Evolutionary conservation across 805 yeast species (phyloP), one percentile per base, ranked within the genome.

Genomic region (Myxozyma vanderwaltii): DNA sequence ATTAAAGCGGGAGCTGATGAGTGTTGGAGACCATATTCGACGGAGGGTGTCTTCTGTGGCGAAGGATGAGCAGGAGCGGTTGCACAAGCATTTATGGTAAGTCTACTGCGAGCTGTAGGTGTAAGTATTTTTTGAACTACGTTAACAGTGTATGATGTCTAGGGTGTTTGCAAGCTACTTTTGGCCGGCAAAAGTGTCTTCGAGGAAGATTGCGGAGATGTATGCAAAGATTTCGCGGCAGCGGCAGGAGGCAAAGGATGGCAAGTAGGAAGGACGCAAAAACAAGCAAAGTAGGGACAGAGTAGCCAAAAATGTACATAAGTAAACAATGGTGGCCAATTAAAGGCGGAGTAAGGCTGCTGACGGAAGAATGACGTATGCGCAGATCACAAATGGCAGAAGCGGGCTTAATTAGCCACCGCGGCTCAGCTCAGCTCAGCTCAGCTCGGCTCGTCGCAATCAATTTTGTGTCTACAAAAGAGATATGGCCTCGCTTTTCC

Each of bases 161-260:
- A 58, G 62, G 66, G 82, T 88, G 31, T 89, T 86, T 71, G 89
- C 94, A 3, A 80, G 91, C 21, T 80, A 82, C 54, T 90, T 84
- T 75, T 90, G 97, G 97, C 97, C 97, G 1, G 88, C 84, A 2
- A 81, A 82, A 62, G 96, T 87, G 43, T 69, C 77, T 13, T 86
- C 92, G 61, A 73, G 77, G 39, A 86, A 86, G 74, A 82, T 90
- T 63, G 79, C 80, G 69, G 85, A 82, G 31, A 90, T 91, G 96
- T 91, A 89, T 72, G 62, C 69, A 21, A 67, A 66, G 47, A 35
- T 67, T 38, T 33, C 51, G 21, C 58, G 61, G 41, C 58, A 27
- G 51, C 39, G 19, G 40, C 29, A 19, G 12, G 48, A 44, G 48
- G 24, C 48, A n/a, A n/a, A n/a, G 19, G 27, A 44, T 44, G 48